Base-by-base conservation (phyloP, 441 rosid genomes). In the California macrophylla region DNA sequence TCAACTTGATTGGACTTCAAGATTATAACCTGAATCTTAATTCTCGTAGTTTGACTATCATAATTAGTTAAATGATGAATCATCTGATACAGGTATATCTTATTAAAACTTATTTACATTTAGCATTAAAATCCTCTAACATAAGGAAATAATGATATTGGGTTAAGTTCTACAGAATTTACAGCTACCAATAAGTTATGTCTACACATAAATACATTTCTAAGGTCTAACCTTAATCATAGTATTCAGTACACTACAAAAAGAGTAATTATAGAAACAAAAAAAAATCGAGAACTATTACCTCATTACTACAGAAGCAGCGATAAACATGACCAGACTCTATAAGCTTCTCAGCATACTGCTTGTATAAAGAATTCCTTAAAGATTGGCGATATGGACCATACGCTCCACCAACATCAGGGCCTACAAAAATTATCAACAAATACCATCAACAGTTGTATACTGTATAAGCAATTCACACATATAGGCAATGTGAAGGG, bases 341-440 rank as follows among this genome's bases (percentile, higher is more conserved):
- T 68, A 93, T 73, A 71, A 93, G 95, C 72, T 82, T 93, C 69
- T 84, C 87, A 18, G 91, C 92, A 72, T 86, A 78, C 60, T 91
- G 84, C 79, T 85, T 85, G 68, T 89, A 93, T 45, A 88, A 70
- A 56, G 89, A 79, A 83, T 89, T 93, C 69, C 97, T 89, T 64
- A 91, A 96, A 0, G 98, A 93, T 75, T 93, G 98, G 65, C 97
- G 73, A 72, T 91, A 91, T 0, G 96, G 92, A 69, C 95, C 98
- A 69, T 70, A 87, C 65, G 87, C 93, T 73, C 97, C 98, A 66
- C 92, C 93, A 72, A 85, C 78, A n/a, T 76, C 86, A 75, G 96
- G 93, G 45, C 97, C 96, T 93, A 74, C 1, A 78, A 69, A 24
- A 36, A 72, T 30, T 28, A 62, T 62, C 29, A 62, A 29, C 28